Evolutionary conservation across 2,329 filamentous ascomycete genomes (phyloP).

Genomic region (Neospermospora avenae): DNA sequence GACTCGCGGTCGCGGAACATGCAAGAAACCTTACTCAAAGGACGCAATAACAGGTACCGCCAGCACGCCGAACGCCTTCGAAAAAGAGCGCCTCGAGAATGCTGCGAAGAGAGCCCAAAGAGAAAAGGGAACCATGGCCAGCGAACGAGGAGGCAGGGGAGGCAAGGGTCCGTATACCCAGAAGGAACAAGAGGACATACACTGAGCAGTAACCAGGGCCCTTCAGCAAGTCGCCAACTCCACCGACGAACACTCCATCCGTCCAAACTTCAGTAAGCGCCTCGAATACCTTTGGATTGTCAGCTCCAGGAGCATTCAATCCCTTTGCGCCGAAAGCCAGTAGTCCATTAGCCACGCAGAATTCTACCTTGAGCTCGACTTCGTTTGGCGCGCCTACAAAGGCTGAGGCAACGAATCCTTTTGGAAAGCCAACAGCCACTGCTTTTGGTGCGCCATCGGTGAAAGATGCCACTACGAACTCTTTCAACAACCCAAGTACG

Average conservation of each 20-base stretch:
- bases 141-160: slow-evolving; percentile 24
- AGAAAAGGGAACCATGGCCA: slow-evolving; percentile 21
- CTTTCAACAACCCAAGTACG: slow-evolving; percentile 1
- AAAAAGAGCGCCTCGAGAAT: slow-evolving; percentile 34
- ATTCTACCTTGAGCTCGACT: neutral
- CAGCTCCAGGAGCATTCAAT: slow-evolving; percentile 4
- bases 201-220: slow-evolving; percentile 10
- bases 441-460: slow-evolving; percentile 1
- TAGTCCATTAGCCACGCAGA: neutral
- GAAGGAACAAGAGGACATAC: slow-evolving; percentile 23
- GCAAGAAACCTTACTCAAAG: slow-evolving; percentile 22
- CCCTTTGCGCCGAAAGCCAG: neutral
- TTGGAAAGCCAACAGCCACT: slow-evolving; percentile 1
- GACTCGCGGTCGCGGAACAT: slow-evolving; percentile 6
- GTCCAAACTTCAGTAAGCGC: slow-evolving; percentile 2
- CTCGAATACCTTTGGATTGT: slow-evolving; percentile 15
- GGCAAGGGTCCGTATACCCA: slow-evolving; percentile 16
- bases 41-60: slow-evolving; percentile 17
- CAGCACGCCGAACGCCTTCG: slow-evolving; percentile 27
- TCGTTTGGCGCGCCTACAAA: slow-evolving; percentile 21
- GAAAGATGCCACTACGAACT: neutral
- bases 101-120: slow-evolving; percentile 33
- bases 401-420: slow-evolving; percentile 3
- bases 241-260: slow-evolving; percentile 21
- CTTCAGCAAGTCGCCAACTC: slow-evolving; percentile 9